A percentile compares a stretch with the other conserved stretches of the same genome.
Evolutionary conservation across 306 rosid genomes (phyloP).

Genomic region (Adenanthera pavonina): DNA sequence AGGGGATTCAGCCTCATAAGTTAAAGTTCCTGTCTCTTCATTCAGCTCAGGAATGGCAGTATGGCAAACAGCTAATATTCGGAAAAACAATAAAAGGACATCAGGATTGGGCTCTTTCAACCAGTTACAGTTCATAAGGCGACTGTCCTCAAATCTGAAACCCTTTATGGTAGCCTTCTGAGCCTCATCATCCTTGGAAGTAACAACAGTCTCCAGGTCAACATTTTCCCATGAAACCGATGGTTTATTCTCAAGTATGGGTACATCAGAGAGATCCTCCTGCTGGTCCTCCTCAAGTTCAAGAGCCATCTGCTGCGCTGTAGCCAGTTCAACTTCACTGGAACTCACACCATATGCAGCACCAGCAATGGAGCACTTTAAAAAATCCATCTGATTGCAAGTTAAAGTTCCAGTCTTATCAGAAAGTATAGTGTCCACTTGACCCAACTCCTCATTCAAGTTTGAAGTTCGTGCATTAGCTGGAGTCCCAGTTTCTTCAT

Average conservation of each 20-base stretch:
- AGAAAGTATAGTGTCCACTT: constrained; percentile 97
- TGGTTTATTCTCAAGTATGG: constrained; percentile 40
- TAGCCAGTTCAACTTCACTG: constrained; percentile 97
- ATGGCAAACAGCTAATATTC: constrained; percentile 91
- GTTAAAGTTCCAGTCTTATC: constrained; percentile 99
- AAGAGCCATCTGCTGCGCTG: constrained; percentile 84
- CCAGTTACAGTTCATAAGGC: constrained; percentile 88
- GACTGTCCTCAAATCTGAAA: constrained; percentile 85
- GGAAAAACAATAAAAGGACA: constrained; percentile 67
- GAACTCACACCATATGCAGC: constrained; percentile 76
- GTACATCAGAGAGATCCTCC: constrained; percentile 64
- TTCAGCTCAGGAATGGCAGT: constrained; percentile 93
- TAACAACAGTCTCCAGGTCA: constrained; percentile 64
- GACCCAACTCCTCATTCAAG: constrained; percentile 98
- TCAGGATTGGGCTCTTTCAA: constrained; percentile 65
- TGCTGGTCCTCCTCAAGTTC: constrained; percentile 60
- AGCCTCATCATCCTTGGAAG: constrained; percentile 53
- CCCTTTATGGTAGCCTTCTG: constrained; percentile 72
- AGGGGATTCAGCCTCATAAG: constrained; percentile 98
- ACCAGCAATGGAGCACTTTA: constrained; percentile 96
- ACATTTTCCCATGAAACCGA: constrained; percentile 41
- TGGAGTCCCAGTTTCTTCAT: constrained; percentile 83
- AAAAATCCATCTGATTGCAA: constrained; percentile 99
- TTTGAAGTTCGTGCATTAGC: constrained; percentile 95
- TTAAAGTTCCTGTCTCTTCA: constrained; percentile 69